Percentiles rank a stretch among this genome's conserved stretches.
phyloP scores from a whole-genome alignment of 345 rosid genomes.

The Nasturtium officinale region DNA sequence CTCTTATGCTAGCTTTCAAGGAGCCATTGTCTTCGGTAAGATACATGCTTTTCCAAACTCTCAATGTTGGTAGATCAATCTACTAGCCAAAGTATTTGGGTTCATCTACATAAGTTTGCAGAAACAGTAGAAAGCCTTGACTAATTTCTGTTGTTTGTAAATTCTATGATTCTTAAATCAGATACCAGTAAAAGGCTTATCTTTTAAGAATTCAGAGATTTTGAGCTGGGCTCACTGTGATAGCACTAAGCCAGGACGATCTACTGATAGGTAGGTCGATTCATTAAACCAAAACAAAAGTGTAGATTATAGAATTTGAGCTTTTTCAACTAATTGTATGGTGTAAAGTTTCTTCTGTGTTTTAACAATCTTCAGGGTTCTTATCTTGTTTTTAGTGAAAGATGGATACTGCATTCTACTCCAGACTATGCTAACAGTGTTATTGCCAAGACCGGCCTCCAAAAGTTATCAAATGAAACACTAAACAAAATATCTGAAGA shows the following conservation, averaged over 20 bases:
- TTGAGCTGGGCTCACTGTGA: conserved; percentile 79
- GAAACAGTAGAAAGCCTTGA: not conserved
- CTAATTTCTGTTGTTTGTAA: conserved; percentile 14
- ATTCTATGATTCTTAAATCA: conserved; percentile 38
- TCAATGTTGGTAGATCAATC: conserved; percentile 5
- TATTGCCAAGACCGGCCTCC: conserved; percentile 64
- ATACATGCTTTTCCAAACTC: conserved; percentile 1
- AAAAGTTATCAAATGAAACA: conserved; percentile 61
- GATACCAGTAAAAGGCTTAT: conserved; percentile 71
- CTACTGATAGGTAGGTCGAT: conserved; percentile 53
- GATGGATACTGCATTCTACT: conserved; percentile 85
- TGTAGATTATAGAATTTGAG: not conserved
- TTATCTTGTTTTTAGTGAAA: conserved; percentile 53
- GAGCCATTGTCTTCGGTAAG: conserved; percentile 76
- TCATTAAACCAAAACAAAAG: not conserved
- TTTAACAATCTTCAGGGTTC: not conserved
- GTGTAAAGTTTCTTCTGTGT: conserved; percentile 8
- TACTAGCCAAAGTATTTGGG: conserved; percentile 1
- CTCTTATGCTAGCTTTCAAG: conserved; percentile 78
- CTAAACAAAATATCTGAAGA: conserved; percentile 61
- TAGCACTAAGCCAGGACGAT: conserved; percentile 79
- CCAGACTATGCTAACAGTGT: conserved; percentile 58
- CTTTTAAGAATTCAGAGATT: conserved; percentile 63
- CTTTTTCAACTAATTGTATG: not conserved
- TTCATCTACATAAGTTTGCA: not conserved